Percentiles rank a stretch among this genome's conserved stretches.
Evolutionary conservation across 2,329 filamentous ascomycete genomes (phyloP).

Genomic region (Fusarium coffeatum): DNA sequence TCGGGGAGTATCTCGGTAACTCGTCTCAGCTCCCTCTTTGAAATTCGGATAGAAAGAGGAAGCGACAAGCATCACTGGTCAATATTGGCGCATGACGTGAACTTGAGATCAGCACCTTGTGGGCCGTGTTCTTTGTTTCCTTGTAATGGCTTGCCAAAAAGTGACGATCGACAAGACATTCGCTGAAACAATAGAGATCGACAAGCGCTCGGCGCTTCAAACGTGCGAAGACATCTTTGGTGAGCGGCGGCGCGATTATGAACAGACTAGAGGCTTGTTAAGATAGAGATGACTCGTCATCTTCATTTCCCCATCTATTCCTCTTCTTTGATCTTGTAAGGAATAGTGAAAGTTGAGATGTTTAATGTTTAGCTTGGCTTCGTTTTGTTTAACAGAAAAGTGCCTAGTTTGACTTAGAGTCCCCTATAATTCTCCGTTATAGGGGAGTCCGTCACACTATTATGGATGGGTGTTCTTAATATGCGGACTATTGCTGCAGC

Average conservation of each 20-base stretch:
- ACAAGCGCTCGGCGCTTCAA: constrained; percentile 24
- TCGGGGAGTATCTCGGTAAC: constrained; percentile 33
- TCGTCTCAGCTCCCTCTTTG: background rate
- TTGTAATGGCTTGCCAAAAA: constrained; percentile 1
- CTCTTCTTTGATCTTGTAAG: background rate
- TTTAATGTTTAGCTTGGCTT: background rate
- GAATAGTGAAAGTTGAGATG: background rate
- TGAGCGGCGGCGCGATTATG: constrained; percentile 31
- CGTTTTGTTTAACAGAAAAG: background rate
- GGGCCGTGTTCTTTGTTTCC: constrained; percentile 26
- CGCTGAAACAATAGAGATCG: constrained; percentile 33
- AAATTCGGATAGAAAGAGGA: constrained; percentile 14
- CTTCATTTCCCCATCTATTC: constrained; percentile 38
- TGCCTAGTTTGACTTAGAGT: background rate
- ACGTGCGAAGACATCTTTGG: constrained; percentile 21
- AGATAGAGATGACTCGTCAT: constrained; percentile 29
- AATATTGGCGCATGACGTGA: constrained; percentile 32
- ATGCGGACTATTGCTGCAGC: constrained; percentile 18
- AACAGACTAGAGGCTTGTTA: constrained; percentile 18
- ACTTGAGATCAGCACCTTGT: constrained; percentile 12
- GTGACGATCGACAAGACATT: constrained; percentile 38
- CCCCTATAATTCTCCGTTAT: constrained; percentile 36
- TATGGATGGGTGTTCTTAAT: constrained; percentile 26
- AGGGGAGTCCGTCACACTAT: background rate
- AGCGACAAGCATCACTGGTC: constrained; percentile 14